Conservation (phyloP, 331 rosid species). For the Cucumis variabilis region DNA sequence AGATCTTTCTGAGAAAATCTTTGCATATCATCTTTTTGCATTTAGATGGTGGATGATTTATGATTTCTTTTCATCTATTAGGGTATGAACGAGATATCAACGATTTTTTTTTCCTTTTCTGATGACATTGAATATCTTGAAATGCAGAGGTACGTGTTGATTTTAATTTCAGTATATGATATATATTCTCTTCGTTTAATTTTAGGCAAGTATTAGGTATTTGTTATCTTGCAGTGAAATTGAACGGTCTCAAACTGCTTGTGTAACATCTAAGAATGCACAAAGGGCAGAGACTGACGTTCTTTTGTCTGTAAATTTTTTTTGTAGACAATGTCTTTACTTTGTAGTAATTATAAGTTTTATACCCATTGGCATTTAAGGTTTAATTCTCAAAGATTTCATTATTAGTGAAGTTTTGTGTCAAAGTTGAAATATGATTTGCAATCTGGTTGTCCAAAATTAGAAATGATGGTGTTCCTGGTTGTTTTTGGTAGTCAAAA, state of each 20-base stretch:
- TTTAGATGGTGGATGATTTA: no score
- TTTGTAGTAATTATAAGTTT: not conserved
- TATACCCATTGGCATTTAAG: not conserved
- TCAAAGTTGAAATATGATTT: not conserved
- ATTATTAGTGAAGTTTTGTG: not conserved
- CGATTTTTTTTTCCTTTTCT: no score
- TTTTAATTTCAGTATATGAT: conserved; percentile 41
- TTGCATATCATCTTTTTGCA: no score
- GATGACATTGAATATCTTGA: no score
- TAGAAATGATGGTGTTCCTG: not conserved
- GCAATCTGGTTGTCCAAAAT: not conserved
- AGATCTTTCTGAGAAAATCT: no score
- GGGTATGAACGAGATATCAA: no score
- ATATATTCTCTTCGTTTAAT: no score
- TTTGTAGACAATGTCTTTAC: conserved; percentile 10
- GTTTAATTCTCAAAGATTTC: not conserved
- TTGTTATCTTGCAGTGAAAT: no score
- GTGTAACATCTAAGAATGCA: conserved; percentile 70
- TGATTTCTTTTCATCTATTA: no score
- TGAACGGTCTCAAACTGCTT: no score
- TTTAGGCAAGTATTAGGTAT: no score
- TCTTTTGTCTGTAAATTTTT: conserved; percentile 73
- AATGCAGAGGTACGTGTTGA: no score
- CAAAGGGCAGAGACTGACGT: conserved; percentile 98
- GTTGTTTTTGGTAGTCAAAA: not conserved